Evolutionary conservation across 768 basidiomycete species (phyloP).

Genomic region (Rhodosporidiobolus odoratus): DNA sequence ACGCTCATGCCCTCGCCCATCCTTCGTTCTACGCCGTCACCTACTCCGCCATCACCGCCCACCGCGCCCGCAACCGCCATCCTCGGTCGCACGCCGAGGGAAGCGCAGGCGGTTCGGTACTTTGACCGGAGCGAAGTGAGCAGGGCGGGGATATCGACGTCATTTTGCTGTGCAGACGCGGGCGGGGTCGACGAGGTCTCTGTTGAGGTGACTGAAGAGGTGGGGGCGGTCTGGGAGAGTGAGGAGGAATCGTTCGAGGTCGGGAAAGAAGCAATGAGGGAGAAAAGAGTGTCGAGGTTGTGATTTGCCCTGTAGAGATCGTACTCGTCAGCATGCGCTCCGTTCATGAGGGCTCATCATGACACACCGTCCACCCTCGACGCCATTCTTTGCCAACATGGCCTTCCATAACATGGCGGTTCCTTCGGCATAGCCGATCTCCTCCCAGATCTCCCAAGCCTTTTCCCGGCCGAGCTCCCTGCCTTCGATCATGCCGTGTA

Average conservation of each 20-base stretch:
- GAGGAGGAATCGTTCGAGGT: conserved; percentile 60
- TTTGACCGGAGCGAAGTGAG: conserved; percentile 79
- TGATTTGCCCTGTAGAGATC: conserved; percentile 51
- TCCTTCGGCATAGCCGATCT: conserved; percentile 88
- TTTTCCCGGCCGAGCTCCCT: conserved; percentile 81
- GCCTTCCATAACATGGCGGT: conserved; percentile 67
- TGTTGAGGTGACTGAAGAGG: neutral
- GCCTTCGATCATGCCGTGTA: conserved; percentile 88
- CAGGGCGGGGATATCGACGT: conserved; percentile 64
- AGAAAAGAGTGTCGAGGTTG: conserved; percentile 65
- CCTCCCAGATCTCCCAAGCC: conserved; percentile 94
- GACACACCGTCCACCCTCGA: neutral
- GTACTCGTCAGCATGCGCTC: conserved; percentile 29
- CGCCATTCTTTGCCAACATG: conserved; percentile 47
- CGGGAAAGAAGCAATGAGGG: conserved; percentile 70
- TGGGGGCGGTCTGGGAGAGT: neutral
- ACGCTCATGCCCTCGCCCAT: conserved; percentile 2
- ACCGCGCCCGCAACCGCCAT: conserved; percentile 25
- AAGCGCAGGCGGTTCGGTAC: conserved; percentile 79
- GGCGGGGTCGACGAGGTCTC: conserved; percentile 12
- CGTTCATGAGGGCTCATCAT: neutral
- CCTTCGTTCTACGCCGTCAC: neutral
- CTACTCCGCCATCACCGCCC: neutral
- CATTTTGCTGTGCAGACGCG: neutral
- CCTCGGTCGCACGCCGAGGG: conserved; percentile 62